These are phyloP conservation scores for Aspergillus tanneri DNA, from an alignment of 2,329 filamentous ascomycete genomes.

Conservation along the genomic window DNA sequence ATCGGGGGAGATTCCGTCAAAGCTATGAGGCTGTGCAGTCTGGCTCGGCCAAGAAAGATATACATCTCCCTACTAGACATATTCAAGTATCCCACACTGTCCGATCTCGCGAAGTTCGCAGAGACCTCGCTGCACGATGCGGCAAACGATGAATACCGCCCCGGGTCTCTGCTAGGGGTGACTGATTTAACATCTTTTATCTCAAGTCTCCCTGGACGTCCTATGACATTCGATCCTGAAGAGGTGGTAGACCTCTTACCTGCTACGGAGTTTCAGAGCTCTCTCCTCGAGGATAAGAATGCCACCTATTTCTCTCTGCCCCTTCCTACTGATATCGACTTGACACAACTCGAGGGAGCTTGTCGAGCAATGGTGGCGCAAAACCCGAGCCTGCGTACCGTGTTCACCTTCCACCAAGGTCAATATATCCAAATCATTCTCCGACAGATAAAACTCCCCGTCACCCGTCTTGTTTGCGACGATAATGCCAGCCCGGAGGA, in stretches of 20 bases:
- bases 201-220: background rate
- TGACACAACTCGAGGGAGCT: background rate
- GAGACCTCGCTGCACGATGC: background rate
- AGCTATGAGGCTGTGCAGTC: conserved; percentile 27
- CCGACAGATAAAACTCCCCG: background rate
- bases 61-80: conserved; percentile 24
- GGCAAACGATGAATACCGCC: background rate
- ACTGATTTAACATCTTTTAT: background rate
- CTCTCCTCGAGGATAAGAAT: background rate
- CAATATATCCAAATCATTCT: background rate
- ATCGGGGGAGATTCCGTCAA: conserved; percentile 23
- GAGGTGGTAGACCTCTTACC: background rate
- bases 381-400: conserved; percentile 18
- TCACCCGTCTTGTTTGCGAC: background rate
- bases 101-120: background rate
- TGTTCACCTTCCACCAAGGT: conserved; percentile 6
- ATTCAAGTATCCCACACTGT: conserved; percentile 17
- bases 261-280: background rate
- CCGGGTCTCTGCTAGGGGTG: background rate
- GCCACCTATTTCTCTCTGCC: background rate
- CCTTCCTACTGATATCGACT: background rate
- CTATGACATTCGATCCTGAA: background rate
- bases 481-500: background rate
- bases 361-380: conserved; percentile 13
- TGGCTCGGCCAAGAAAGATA: conserved; percentile 15